Conservation (phyloP, 2,329 filamentous ascomycete species). For the Dryadomyces quercivorus region DNA sequence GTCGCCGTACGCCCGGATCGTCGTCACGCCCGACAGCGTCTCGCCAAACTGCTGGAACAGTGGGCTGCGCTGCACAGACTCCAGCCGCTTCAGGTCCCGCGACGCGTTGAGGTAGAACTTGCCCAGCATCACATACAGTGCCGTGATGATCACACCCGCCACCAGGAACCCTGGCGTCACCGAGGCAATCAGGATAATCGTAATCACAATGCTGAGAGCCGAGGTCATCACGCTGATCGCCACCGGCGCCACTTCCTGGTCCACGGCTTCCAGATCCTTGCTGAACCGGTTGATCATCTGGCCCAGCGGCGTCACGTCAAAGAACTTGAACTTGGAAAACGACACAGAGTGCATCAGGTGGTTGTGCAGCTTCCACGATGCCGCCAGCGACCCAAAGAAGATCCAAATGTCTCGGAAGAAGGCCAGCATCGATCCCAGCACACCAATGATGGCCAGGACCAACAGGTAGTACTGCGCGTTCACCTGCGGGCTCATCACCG, state of each 20-base stretch:
- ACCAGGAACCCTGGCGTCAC: slow-evolving; percentile 89
- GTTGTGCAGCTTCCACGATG: slow-evolving; percentile 74
- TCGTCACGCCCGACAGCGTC: slow-evolving; percentile 87
- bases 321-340: slow-evolving; percentile 92
- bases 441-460: slow-evolving; percentile 70
- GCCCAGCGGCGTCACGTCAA: slow-evolving; percentile 88
- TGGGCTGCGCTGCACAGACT: slow-evolving; percentile 87
- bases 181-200: slow-evolving; percentile 71
- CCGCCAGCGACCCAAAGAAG: slow-evolving; percentile 82
- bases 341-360: slow-evolving; percentile 67
- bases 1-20: slow-evolving; percentile 91
- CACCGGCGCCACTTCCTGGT: slow-evolving; percentile 89
- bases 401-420: slow-evolving; percentile 75
- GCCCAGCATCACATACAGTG: slow-evolving; percentile 72
- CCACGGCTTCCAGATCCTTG: slow-evolving; percentile 88
- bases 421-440: slow-evolving; percentile 68
- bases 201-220: slow-evolving; percentile 60
- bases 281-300: slow-evolving; percentile 98
- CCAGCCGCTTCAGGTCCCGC: slow-evolving; percentile 87
- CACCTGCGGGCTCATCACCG: slow-evolving; percentile 37
- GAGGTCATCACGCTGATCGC: slow-evolving; percentile 66
- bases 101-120: slow-evolving; percentile 84
- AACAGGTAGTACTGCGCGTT: slow-evolving; percentile 74
- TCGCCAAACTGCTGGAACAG: slow-evolving; percentile 98
- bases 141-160: slow-evolving; percentile 71